Base-by-base conservation (phyloP, 202 grass and related monocot genomes). In the Hordeum pubiflorum region DNA sequence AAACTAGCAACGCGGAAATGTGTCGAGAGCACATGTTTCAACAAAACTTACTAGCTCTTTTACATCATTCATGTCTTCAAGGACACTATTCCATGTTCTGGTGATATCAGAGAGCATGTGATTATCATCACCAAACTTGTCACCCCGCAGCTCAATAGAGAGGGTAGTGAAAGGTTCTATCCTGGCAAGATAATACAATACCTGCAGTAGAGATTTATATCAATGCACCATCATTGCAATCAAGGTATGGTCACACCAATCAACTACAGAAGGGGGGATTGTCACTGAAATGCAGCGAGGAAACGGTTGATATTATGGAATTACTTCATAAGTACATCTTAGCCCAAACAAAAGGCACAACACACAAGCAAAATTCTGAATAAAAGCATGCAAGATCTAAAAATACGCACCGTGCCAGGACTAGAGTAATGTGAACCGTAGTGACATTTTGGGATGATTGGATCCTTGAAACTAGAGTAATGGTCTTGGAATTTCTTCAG, bases 371-470 rank as follows among this genome's bases (percentile, higher is more conserved):
- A 74, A 70, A 44, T 22, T 20, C 70, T 78, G 33, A 69, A 82
- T 79, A 60, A 58, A 83, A 80, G 14, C 38, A 85, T 77, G 78
- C 13, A 78, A 46, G 67, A 78, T 52, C 43, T 65, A 58, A 67
- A 86, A 87, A 72, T 29, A 62, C 72, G 75, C 88, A 98, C 96
- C 77, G 80, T 91, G 86, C 92, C 87, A 72, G 87, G 88, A 93
- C 81, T 93, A 58, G 96, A 98, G 72, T 98, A 98, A 80, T 98
- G 96, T 23, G 96, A 98, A 72, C 85, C 58, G 54, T 98, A 98
- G 59, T 98, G 96, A 85, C 93, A 98, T 77, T 95, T 98, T 44
- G 96, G 90, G 75, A 95, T 91, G 55, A 87, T 69, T 78, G 96
- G 96, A 93, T 99, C 96, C 56, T 87, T 86, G 72, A 91, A 91